Conservation (phyloP, 2,329 filamentous ascomycete species). For the Colletotrichum camelliae region DNA sequence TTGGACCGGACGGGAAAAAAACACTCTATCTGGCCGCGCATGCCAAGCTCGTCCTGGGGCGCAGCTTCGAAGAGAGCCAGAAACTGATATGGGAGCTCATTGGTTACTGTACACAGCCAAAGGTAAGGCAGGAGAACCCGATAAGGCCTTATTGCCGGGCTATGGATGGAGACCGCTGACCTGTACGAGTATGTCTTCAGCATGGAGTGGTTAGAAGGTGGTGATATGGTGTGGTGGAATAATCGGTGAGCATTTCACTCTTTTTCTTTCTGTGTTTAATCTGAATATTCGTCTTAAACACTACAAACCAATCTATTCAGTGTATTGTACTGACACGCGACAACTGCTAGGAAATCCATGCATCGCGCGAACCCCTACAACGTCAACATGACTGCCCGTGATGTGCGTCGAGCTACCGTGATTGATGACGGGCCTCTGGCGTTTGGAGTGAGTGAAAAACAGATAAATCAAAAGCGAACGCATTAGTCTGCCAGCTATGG, state of each 20-base stretch:
- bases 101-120: neutral
- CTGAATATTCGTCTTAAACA: neutral
- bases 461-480: neutral
- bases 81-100: neutral
- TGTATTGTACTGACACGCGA: neutral
- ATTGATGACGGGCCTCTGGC: neutral
- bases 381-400: neutral
- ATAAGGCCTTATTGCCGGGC: neutral
- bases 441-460: neutral
- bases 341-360: neutral
- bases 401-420: neutral
- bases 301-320: neutral
- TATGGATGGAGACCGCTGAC: neutral
- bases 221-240: neutral
- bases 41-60: neutral
- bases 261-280: neutral
- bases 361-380: neutral
- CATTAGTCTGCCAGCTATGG: neutral
- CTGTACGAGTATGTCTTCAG: neutral
- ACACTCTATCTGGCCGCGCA: neutral
- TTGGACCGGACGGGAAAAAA: neutral
- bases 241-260: neutral
- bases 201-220: neutral
- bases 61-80: neutral
- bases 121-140: neutral